Evolutionary conservation across 805 yeast genomes (phyloP).

Genomic region (Tetrapisispora nanseiensis): DNA sequence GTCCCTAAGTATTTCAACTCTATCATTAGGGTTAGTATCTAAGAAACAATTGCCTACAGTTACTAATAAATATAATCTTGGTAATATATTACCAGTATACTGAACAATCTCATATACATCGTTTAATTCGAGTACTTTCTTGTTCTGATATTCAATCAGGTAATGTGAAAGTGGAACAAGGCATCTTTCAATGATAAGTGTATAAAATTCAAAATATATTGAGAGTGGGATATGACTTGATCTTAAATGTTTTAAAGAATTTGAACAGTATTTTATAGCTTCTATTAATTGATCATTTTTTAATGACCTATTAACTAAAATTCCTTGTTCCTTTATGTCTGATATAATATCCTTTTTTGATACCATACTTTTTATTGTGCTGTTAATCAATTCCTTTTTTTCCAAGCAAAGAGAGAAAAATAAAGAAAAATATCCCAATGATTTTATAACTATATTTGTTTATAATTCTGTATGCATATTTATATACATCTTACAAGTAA

Average conservation of each 20-base stretch:
- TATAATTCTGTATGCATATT: too few relatives aligned
- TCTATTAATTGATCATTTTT: conserved; percentile 66
- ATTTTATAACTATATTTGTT: too few relatives aligned
- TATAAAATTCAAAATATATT: conserved; percentile 87
- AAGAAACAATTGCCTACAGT: conserved; percentile 89
- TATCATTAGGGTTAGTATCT: conserved; percentile 67
- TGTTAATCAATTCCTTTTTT: background rate
- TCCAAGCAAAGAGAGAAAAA: too few relatives aligned
- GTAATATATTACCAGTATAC: conserved; percentile 87
- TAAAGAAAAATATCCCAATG: too few relatives aligned
- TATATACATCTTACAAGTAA: too few relatives aligned
- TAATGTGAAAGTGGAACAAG: conserved; percentile 57
- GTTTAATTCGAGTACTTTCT: conserved; percentile 55
- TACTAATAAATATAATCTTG: conserved; percentile 87
- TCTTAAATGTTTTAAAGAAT: conserved; percentile 71
- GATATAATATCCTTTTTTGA: conserved; percentile 2
- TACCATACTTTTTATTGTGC: background rate
- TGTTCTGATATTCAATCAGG: conserved; percentile 54
- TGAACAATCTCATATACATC: conserved; percentile 92
- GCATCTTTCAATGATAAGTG: conserved; percentile 65
- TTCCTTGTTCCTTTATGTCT: conserved; percentile 57
- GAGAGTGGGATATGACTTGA: conserved; percentile 71
- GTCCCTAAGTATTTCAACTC: conserved; percentile 80
- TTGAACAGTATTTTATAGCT: conserved; percentile 79
- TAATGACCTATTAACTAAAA: conserved; percentile 66